These are phyloP conservation scores for Craterostigma plantagineum DNA, from an alignment of 257 asterid species.

Conservation along the genomic window DNA sequence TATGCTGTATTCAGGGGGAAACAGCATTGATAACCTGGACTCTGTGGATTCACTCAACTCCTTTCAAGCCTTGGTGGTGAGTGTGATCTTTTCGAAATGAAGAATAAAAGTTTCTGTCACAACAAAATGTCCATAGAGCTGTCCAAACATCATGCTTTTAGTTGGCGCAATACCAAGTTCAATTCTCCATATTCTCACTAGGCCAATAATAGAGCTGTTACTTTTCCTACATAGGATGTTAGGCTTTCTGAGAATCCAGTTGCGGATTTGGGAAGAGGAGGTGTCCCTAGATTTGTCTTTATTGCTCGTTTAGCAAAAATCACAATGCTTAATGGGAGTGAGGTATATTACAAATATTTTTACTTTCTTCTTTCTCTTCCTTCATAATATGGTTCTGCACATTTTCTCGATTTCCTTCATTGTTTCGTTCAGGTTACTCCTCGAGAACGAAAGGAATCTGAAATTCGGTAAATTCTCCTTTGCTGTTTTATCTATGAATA, in stretches of 20 bases:
- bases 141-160: background rate
- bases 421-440: conserved; percentile 46
- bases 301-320: conserved; percentile 69
- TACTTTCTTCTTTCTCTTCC: conserved; percentile 1
- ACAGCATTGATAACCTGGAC: conserved; percentile 49
- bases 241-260: conserved; percentile 85
- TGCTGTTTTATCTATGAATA: background rate
- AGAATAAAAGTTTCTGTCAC: background rate
- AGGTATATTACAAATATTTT: conserved; percentile 31
- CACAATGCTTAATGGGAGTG: conserved; percentile 64
- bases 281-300: conserved; percentile 70
- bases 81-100: conserved; percentile 12
- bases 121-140: background rate
- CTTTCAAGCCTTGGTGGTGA: conserved; percentile 68
- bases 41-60: conserved; percentile 67
- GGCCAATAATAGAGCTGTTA: background rate
- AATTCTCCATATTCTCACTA: conserved; percentile 3
- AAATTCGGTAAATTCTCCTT: conserved; percentile 60
- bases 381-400: background rate
- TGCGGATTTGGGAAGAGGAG: conserved; percentile 60
- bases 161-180: too few species aligned
- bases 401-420: conserved; percentile 12
- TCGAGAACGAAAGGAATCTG: conserved; percentile 89
- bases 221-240: conserved; percentile 34
- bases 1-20: conserved; percentile 68